Evolutionary conservation across 2,329 filamentous ascomycete species (phyloP), one percentile per base, ranked within the genome.

Genomic region (Penicillium oxalicum): DNA sequence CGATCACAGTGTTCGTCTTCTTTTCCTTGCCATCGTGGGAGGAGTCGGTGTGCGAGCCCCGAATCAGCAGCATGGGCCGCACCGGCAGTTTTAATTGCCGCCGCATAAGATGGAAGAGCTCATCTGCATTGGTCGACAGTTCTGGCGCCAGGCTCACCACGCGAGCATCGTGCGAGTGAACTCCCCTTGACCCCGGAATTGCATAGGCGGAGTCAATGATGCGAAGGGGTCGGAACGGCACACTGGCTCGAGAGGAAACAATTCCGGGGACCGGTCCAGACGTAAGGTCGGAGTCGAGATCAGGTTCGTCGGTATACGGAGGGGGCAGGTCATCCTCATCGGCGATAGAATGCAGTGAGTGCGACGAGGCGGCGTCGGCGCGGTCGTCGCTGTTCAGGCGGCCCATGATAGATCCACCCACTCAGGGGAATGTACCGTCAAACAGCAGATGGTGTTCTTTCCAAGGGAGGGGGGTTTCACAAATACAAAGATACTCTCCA

Each of bases 251-350:
- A 4, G 43, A 45, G n/a, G 43, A 13, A 27, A 26, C 28, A 5
- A 29, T 5, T 28, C n/a, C 42, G 36, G 48, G 40, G 29, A 25
- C 27, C 9, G n/a, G 28, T 6, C 7, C 32, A 9, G 28, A 35
- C 5, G 24, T 12, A 25, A 42, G 27, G 7, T 26, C n/a, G n/a
- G 35, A 9, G 29, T 44, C 26, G 41, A 38, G 13, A 25, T 51
- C 50, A 18, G 53, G 52, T 4, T 58, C 56, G 13, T 60, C 58
- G 39, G 54, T 49, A 38, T 60, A 60, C 29, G 58, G 58, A 42
- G 58, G 58, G 7, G 56, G 58, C 27, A 53, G 50, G n/a, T 57
- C 55, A 24, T 53, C 48, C 12, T 40, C 45, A 18, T 53, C 47
- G 34, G 51, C 48, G 32, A 57, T 39, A 25, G 55, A 51, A 42